Conservation (phyloP, 2,329 filamentous ascomycete species). For the Botrytis fragariae region DNA sequence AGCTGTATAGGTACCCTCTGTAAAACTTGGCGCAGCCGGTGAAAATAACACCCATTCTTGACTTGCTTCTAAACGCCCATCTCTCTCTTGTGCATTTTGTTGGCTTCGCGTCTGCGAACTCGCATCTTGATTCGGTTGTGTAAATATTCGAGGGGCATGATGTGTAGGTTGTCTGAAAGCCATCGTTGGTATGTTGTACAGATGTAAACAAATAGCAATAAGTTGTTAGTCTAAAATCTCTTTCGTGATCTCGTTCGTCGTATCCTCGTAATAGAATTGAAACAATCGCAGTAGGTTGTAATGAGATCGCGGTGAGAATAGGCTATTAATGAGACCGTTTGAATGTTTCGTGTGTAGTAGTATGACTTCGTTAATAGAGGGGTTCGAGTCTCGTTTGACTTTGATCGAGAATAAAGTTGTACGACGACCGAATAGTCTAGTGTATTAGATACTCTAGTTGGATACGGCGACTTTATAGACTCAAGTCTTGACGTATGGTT, state of each 20-base stretch:
- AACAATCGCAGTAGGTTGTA: neutral
- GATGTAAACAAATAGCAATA: neutral
- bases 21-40: conserved; percentile 64
- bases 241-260: neutral
- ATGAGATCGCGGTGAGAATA: neutral
- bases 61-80: conserved; percentile 59
- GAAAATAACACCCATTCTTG: conserved; percentile 98
- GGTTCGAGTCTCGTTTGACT: neutral
- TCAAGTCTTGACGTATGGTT: neutral
- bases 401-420: neutral
- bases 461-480: neutral
- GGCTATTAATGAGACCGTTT: neutral
- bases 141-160: conserved; percentile 45
- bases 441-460: neutral
- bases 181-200: conserved; percentile 13
- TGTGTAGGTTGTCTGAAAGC: conserved; percentile 23
- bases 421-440: neutral
- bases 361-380: neutral
- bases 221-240: neutral
- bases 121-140: conserved; percentile 40
- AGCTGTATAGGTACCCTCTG: conserved; percentile 66
- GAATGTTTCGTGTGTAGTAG: neutral
- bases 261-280: neutral
- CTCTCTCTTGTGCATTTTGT: conserved; percentile 20
- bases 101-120: conserved; percentile 37